Conservation (phyloP, 176 grass and related monocot genomes). For the Melocanna baccifera region DNA sequence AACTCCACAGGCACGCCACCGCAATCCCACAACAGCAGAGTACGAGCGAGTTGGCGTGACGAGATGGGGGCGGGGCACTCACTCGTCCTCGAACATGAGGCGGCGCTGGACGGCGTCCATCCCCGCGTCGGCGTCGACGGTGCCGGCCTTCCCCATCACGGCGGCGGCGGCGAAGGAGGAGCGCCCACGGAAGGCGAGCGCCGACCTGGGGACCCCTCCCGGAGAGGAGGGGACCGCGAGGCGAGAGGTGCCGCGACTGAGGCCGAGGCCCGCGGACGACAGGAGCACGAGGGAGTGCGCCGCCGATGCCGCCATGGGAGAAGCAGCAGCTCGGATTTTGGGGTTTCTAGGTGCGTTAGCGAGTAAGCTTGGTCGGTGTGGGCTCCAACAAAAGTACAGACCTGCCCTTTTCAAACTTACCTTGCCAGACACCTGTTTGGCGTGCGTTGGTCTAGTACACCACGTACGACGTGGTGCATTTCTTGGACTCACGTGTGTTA, state of each 20-base stretch:
- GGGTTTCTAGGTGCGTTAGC: background rate
- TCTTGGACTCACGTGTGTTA: too few relatives aligned
- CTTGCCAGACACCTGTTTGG: background rate
- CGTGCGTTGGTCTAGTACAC: background rate
- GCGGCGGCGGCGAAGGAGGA: conserved; percentile 25
- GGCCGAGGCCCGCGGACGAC: conserved; percentile 19
- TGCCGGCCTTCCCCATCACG: conserved; percentile 40
- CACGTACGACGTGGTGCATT: background rate
- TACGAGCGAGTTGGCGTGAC: background rate
- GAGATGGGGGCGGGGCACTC: background rate
- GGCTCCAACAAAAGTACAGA: background rate
- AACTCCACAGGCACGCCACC: background rate
- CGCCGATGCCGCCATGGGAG: conserved; percentile 23
- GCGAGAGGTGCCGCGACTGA: background rate
- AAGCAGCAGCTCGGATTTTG: background rate
- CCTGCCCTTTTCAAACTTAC: background rate
- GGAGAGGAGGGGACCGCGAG: background rate
- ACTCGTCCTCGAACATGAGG: conserved; percentile 97
- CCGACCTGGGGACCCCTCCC: background rate
- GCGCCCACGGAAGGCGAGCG: conserved; percentile 16
- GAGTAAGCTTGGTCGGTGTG: background rate
- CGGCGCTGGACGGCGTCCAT: conserved; percentile 86
- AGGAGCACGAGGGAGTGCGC: conserved; percentile 31
- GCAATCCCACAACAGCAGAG: background rate
- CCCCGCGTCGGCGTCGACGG: conserved; percentile 38